These are phyloP conservation scores for Lentinula boryana DNA, from an alignment of 768 basidiomycete genomes.

Conservation along the genomic window DNA sequence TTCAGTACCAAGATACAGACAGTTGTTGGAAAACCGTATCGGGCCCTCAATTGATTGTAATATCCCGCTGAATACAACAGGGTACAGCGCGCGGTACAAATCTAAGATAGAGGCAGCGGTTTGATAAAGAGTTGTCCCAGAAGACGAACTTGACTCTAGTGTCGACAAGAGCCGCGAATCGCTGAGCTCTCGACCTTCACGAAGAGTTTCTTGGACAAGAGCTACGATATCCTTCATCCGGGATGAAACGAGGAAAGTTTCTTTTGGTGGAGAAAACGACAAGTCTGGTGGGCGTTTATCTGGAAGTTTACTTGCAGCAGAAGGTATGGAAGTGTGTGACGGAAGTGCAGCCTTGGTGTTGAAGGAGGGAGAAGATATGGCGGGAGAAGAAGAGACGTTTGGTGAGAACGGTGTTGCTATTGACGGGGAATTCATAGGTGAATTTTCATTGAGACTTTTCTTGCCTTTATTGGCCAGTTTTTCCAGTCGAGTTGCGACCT, in stretches of 20 bases:
- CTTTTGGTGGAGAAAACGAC: constrained; percentile 27
- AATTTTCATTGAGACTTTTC: constrained; percentile 30
- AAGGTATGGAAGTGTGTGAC: not conserved
- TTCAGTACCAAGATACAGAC: constrained; percentile 56
- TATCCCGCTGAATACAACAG: constrained; percentile 46
- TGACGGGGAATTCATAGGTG: constrained; percentile 16
- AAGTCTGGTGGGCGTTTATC: constrained; percentile 22
- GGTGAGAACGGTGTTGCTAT: constrained; percentile 12
- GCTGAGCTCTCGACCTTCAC: constrained; percentile 62
- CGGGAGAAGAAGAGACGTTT: constrained; percentile 13
- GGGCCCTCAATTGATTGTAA: constrained; percentile 44
- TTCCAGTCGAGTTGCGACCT: constrained; percentile 53
- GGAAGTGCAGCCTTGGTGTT: not conserved
- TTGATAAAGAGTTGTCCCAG: constrained; percentile 54
- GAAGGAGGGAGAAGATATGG: constrained; percentile 14
- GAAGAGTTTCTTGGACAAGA: constrained; percentile 55
- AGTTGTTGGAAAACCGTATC: constrained; percentile 83
- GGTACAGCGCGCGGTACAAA: constrained; percentile 74
- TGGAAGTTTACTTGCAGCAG: constrained; percentile 14
- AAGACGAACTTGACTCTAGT: constrained; percentile 22
- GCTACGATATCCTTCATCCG: constrained; percentile 47
- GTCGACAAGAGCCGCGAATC: constrained; percentile 47
- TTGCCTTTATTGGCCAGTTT: constrained; percentile 52
- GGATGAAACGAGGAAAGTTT: constrained; percentile 56
- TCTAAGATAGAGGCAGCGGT: constrained; percentile 66